These are phyloP conservation scores for Neurospora crassa DNA, from an alignment of 2,329 filamentous ascomycete genomes.

Conservation along the genomic window DNA sequence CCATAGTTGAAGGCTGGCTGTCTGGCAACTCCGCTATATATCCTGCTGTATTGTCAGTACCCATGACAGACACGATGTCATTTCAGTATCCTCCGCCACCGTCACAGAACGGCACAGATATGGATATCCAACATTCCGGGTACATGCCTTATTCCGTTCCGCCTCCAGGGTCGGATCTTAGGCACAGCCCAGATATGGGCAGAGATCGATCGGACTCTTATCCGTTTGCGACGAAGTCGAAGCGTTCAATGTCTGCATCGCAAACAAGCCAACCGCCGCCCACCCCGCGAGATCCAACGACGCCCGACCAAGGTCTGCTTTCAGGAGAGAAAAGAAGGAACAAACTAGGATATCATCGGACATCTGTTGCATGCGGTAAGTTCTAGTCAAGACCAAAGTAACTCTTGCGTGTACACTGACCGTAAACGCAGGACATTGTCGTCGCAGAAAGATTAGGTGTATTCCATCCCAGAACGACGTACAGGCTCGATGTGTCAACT, in stretches of 20 bases:
- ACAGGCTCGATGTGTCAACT: conserved; percentile 78
- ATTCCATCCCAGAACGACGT: conserved; percentile 64
- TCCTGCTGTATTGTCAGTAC: conserved; percentile 20
- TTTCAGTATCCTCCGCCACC: conserved; percentile 38
- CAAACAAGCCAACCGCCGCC: conserved; percentile 14
- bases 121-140: conserved; percentile 30
- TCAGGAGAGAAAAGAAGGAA: conserved; percentile 57
- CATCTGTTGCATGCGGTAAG: conserved; percentile 92
- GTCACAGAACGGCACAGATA: conserved; percentile 30
- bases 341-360: conserved; percentile 91
- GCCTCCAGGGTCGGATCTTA: conserved; percentile 24
- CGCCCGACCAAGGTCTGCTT: conserved; percentile 25
- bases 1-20: conserved; percentile 24
- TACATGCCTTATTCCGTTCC: conserved; percentile 26
- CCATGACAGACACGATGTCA: conserved; percentile 36
- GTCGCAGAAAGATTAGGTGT: conserved; percentile 87
- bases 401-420: conserved; percentile 9
- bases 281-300: conserved; percentile 17
- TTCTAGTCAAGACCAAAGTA: conserved; percentile 19
- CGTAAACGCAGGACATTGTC: conserved; percentile 63
- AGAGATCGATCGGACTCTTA: conserved; percentile 28
- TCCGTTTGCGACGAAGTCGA: conserved; percentile 31
- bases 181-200: conserved; percentile 22
- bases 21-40: conserved; percentile 21
- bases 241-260: conserved; percentile 41